Conservation (phyloP, 2,329 filamentous ascomycete genomes). For the Atkinsonella texensis region DNA sequence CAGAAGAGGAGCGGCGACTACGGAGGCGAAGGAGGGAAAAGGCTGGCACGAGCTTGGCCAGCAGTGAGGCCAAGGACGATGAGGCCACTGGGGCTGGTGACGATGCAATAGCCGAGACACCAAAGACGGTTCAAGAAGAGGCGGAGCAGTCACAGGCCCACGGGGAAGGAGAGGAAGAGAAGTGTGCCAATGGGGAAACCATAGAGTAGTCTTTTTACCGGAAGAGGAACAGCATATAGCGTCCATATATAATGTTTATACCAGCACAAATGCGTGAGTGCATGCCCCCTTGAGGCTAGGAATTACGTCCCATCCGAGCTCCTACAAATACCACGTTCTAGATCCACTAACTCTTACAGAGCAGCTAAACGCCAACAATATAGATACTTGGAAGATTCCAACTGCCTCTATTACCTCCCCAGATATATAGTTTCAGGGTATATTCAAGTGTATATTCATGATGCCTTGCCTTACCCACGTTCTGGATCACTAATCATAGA, state of each 20-base stretch:
- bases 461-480: too few species aligned
- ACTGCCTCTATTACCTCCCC: too few species aligned
- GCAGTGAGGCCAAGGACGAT: constrained; percentile 15
- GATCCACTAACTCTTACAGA: too few species aligned
- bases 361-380: too few species aligned
- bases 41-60: constrained; percentile 25
- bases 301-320: too few species aligned
- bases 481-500: too few species aligned
- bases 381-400: too few species aligned
- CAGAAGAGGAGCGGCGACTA: constrained; percentile 63
- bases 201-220: not conserved
- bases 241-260: constrained; percentile 26
- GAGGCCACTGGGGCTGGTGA: constrained; percentile 11
- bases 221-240: constrained; percentile 12
- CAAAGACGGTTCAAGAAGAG: constrained; percentile 7
- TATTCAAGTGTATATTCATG: too few species aligned
- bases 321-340: too few species aligned
- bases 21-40: constrained; percentile 56
- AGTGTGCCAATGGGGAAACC: constrained; percentile 9
- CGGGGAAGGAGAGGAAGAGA: not conserved
- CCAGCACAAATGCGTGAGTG: not conserved
- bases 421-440: too few species aligned
- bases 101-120: constrained; percentile 3
- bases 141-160: constrained; percentile 1
- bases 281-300: not conserved